Evolutionary conservation across 2,329 filamentous ascomycete genomes (phyloP), one percentile per base, ranked within the genome.

Genomic region (Exophiala mesophila): DNA sequence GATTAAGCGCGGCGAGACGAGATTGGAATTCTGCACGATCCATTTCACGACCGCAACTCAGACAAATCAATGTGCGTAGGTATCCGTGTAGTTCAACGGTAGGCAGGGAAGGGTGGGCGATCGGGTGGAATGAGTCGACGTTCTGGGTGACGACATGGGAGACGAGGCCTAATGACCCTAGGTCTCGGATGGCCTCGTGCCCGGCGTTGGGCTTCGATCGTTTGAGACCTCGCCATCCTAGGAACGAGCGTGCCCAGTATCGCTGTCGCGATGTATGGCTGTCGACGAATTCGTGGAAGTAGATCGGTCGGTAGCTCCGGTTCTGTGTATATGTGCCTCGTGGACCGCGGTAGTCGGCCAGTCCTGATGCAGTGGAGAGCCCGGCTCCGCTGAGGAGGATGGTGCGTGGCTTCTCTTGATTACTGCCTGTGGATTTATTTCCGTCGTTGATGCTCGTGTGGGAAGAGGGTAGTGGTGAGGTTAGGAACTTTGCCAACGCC

Each of bases 311-410:
- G 60, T 94, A 96, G 10, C 78, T 80, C 68, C 85, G 88, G 68
- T 97, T 97, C 58, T 92, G 75, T 31, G 88, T 83, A 62, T 98
- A 98, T 6, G 90, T 97, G 48, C 92, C 92, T 53, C 89, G 85
- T 37, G 78, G 74, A 15, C 92, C 92, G 41, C 92, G 76, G 63
- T 98, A 98, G 66, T 98, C 92, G 20, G 90, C 85, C 21, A 98
- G 74, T 0, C 92, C 92, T 8, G 88, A 95, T 3, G 89, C 86
- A 6, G 97, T 90, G 1, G 88, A 95, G 37, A 98, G 85, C 2
- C 92, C 92, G 2, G 92, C 92, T 8, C 92, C 92, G 0, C 89
- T 82, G 29, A 86, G 68, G 12, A 86, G 65, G 19, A 85, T 71
- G 0, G 80, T 81, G 40, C 54, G 6, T 12, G 23, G 23, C 7